These are phyloP conservation scores for Xylaria multiplex DNA, from an alignment of 2,329 filamentous ascomycete genomes.

Conservation along the genomic window DNA sequence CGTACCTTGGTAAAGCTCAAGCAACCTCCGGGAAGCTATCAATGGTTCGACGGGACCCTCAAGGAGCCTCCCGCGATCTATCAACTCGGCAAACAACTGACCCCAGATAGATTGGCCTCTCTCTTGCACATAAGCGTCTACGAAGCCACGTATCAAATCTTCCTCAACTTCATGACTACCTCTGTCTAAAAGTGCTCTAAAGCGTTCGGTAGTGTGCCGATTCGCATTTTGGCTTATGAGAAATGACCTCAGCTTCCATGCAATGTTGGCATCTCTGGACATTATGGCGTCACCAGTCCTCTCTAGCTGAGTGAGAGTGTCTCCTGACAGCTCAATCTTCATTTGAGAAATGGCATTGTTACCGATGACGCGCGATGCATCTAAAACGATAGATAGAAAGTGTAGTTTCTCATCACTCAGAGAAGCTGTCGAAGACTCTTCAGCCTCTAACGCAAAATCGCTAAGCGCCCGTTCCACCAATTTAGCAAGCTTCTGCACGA, in stretches of 20 bases:
- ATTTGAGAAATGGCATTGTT: conserved; percentile 27
- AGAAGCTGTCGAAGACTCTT: conserved; percentile 22
- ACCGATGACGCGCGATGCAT: conserved; percentile 40
- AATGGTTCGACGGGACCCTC: conserved; percentile 41
- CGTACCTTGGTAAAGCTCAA: conserved; percentile 42
- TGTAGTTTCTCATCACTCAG: conserved; percentile 35
- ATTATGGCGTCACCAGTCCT: conserved; percentile 37
- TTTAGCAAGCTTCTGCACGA: conserved; percentile 40
- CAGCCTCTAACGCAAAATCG: conserved; percentile 38
- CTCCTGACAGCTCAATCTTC: conserved; percentile 40
- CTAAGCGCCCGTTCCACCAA: conserved; percentile 41
- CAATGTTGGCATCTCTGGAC: conserved; percentile 35
- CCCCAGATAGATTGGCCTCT: conserved; percentile 35
- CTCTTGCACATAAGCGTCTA: conserved; percentile 44
- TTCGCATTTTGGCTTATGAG: conserved; percentile 42
- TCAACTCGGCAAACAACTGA: conserved; percentile 40
- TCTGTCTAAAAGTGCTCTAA: conserved; percentile 41
- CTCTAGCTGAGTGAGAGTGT: conserved; percentile 40
- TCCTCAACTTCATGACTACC: conserved; percentile 36
- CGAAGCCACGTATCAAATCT: conserved; percentile 42
- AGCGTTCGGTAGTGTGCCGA: conserved; percentile 36
- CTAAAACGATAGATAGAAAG: conserved; percentile 39
- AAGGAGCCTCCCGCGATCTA: conserved; percentile 37
- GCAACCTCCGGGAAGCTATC: conserved; percentile 42
- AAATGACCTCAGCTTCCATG: conserved; percentile 48